Conservation (phyloP, 257 asterid genomes). For the Solanum appendiculatum region DNA sequence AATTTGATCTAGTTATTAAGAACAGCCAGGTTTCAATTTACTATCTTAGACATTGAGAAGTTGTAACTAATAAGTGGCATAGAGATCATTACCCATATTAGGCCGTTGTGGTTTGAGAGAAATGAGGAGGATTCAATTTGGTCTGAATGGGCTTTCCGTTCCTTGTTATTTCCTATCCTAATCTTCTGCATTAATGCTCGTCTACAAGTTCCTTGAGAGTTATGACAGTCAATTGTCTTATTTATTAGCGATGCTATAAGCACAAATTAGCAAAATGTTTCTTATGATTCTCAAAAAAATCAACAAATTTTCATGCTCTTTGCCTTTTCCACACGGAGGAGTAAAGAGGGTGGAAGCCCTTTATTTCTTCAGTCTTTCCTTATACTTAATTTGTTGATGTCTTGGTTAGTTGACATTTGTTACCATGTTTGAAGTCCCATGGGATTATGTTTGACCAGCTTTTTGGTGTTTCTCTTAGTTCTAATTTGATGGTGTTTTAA, state of each 20-base stretch:
- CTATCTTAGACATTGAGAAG: not conserved
- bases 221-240: not conserved
- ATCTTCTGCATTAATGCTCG: not conserved
- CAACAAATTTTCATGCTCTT: not conserved
- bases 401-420: not conserved
- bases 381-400: not conserved
- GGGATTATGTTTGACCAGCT: not conserved
- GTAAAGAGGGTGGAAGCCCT: not conserved
- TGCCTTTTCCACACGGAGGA: not conserved
- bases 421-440: not conserved
- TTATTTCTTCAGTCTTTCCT: not conserved
- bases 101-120: not conserved
- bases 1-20: not conserved
- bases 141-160: not conserved
- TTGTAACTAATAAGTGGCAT: not conserved
- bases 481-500: not conserved
- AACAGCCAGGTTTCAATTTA: not conserved
- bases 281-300: not conserved
- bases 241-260: not conserved
- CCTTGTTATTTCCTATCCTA: not conserved
- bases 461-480: not conserved
- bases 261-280: not conserved
- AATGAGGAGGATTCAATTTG: not conserved
- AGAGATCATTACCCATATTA: not conserved
- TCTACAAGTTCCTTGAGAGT: not conserved